These are phyloP conservation scores for Podila horticola DNA, from an alignment of 192 early-diverging fungal species.

Conservation along the genomic window DNA sequence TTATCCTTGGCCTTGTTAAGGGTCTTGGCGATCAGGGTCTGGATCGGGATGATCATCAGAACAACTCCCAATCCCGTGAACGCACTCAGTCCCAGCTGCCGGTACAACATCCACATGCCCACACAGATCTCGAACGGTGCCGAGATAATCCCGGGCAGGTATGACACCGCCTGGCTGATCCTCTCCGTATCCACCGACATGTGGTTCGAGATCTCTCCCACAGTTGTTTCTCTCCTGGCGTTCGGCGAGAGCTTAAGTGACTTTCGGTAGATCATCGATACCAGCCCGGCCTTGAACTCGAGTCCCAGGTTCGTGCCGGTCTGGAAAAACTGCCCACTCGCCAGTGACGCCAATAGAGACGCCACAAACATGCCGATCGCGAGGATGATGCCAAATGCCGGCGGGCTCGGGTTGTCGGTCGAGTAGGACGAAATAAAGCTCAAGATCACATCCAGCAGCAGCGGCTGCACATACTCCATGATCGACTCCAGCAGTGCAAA, in stretches of 20 bases:
- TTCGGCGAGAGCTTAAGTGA: conserved; percentile 36
- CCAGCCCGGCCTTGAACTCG: conserved; percentile 36
- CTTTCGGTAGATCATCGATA: conserved; percentile 51
- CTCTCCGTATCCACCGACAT: conserved; percentile 51
- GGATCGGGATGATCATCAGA: conserved; percentile 17
- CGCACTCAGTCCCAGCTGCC: conserved; percentile 27
- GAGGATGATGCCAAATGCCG: conserved; percentile 24
- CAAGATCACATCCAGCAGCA: conserved; percentile 43
- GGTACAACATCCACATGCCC: conserved; percentile 25
- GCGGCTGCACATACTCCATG: conserved; percentile 27
- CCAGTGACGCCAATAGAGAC: conserved; percentile 5
- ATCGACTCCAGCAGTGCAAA: conserved; percentile 11
- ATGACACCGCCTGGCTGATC: conserved; percentile 8
- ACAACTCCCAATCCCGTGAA: conserved; percentile 41
- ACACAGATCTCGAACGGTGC: conserved; percentile 30
- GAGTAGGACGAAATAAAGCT: conserved; percentile 37
- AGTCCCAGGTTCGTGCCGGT: conserved; percentile 16
- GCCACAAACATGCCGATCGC: conserved; percentile 35
- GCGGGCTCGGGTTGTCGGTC: conserved; percentile 12
- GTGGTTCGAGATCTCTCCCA: conserved; percentile 51
- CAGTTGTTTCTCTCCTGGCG: conserved; percentile 25
- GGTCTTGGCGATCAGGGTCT: conserved; percentile 8
- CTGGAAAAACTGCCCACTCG: conserved; percentile 18
- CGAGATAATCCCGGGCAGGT: conserved; percentile 9
- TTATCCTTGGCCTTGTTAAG: conserved; percentile 32